phyloP scores from a whole-genome alignment of 129 eudicot genomes.

The Flaveria brownii region DNA sequence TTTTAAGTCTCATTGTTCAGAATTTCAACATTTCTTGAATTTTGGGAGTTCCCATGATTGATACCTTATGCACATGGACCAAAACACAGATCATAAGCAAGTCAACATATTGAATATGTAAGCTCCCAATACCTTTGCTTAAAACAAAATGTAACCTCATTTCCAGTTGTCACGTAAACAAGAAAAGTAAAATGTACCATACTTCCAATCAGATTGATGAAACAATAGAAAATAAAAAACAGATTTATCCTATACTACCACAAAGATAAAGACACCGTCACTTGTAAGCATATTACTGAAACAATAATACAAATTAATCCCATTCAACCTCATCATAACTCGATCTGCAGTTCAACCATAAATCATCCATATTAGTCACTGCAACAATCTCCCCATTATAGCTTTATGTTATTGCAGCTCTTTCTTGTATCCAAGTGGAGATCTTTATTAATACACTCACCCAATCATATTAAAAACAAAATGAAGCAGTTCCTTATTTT shows the following conservation, averaged over 20 bases:
- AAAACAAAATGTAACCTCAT: slow-evolving; percentile 9
- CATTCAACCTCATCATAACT: slow-evolving; percentile 10
- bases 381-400: neutral
- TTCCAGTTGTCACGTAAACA: slow-evolving; percentile 22
- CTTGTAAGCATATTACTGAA: slow-evolving; percentile 11
- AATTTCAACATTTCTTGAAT: slow-evolving; percentile 5
- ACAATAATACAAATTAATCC: slow-evolving; percentile 9
- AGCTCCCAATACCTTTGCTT: neutral
- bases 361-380: neutral
- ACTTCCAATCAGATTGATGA: neutral
- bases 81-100: slow-evolving; percentile 21
- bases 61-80: slow-evolving; percentile 2
- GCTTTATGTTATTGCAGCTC: slow-evolving; percentile 13
- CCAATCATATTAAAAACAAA: slow-evolving; percentile 7
- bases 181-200: neutral
- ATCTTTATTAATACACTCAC: neutral
- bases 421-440: neutral
- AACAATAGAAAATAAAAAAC: neutral
- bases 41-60: neutral
- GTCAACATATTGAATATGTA: slow-evolving; percentile 1
- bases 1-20: slow-evolving; percentile 1
- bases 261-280: neutral
- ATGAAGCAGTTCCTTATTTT: neutral
- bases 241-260: neutral
- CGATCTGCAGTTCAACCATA: neutral